Evolutionary conservation across 306 rosid species (phyloP).

Genomic region (Vigna reflexopilosa): DNA sequence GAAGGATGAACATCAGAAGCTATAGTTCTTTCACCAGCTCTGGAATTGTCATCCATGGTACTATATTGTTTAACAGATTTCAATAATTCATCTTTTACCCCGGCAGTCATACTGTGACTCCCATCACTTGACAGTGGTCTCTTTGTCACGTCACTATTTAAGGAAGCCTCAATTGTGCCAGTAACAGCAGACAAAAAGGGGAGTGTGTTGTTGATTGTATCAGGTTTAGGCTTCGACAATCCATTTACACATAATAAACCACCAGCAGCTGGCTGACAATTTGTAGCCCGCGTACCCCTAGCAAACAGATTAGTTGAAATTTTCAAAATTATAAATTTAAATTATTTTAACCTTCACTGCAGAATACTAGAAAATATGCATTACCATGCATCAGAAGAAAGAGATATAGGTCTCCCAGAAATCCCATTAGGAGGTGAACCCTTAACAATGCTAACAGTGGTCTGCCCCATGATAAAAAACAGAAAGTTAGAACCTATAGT

Average conservation of each 20-base stretch:
- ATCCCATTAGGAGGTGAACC: slow-evolving; percentile 80
- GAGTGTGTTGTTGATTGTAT: slow-evolving; percentile 49
- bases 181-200: slow-evolving; percentile 65
- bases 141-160: slow-evolving; percentile 54
- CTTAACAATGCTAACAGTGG: slow-evolving; percentile 49
- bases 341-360: slow-evolving; percentile 26
- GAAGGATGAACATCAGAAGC: slow-evolving; percentile 51
- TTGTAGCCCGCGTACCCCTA: slow-evolving; percentile 77
- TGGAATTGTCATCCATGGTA: slow-evolving; percentile 49
- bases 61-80: slow-evolving; percentile 51
- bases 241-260: slow-evolving; percentile 60
- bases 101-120: slow-evolving; percentile 45
- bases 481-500: slow-evolving; percentile 23
- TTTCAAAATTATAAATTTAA: slow-evolving; percentile 18
- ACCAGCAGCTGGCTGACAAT: slow-evolving; percentile 55
- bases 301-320: slow-evolving; percentile 28
- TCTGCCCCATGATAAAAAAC: slow-evolving; percentile 56
- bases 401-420: slow-evolving; percentile 60
- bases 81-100: slow-evolving; percentile 50
- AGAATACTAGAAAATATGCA: slow-evolving; percentile 29
- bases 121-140: slow-evolving; percentile 55
- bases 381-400: slow-evolving; percentile 84
- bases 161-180: slow-evolving; percentile 46
- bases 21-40: slow-evolving; percentile 49
- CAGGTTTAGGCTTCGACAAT: slow-evolving; percentile 62